Evolutionary conservation across 495 filamentous ascomycete species (phyloP).

Genomic region (Xylaria bambusicola): DNA sequence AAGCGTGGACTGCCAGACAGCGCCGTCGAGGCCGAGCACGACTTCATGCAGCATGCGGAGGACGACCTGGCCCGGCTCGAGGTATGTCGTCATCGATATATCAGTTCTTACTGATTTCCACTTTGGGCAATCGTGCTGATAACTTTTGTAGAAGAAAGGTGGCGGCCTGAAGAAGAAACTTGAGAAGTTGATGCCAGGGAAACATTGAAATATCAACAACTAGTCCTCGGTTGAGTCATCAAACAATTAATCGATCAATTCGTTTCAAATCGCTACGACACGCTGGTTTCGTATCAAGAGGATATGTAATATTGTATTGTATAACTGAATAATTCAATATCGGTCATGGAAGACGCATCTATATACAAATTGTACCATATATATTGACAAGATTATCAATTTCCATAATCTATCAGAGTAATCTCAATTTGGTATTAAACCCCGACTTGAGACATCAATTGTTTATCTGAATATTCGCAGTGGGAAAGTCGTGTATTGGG

Average conservation of each 20-base stretch:
- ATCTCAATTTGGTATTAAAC: too few relatives aligned
- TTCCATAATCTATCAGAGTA: too few relatives aligned
- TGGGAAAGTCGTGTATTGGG: too few relatives aligned
- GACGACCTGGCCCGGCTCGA: slow-evolving; percentile 26
- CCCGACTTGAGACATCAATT: too few relatives aligned
- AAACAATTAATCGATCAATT: neutral
- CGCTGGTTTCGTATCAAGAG: too few relatives aligned
- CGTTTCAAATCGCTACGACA: too few relatives aligned
- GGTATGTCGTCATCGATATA: slow-evolving; percentile 25
- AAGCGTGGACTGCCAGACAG: slow-evolving; percentile 31
- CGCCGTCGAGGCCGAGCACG: slow-evolving; percentile 32
- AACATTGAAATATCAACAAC: slow-evolving; percentile 21
- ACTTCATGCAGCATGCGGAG: slow-evolving; percentile 34
- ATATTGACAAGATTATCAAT: neutral
- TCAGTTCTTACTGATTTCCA: neutral
- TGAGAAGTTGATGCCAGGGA: slow-evolving; percentile 28
- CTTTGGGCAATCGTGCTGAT: neutral
- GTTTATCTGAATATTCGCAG: too few relatives aligned
- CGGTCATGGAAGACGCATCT: too few relatives aligned
- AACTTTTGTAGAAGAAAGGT: slow-evolving; percentile 19
- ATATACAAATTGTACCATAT: neutral
- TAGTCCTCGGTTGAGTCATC: neutral
- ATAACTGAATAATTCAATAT: neutral
- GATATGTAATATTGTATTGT: neutral
- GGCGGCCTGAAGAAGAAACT: slow-evolving; percentile 29